phyloP scores from a whole-genome alignment of 345 rosid genomes.

The Populus simonii region DNA sequence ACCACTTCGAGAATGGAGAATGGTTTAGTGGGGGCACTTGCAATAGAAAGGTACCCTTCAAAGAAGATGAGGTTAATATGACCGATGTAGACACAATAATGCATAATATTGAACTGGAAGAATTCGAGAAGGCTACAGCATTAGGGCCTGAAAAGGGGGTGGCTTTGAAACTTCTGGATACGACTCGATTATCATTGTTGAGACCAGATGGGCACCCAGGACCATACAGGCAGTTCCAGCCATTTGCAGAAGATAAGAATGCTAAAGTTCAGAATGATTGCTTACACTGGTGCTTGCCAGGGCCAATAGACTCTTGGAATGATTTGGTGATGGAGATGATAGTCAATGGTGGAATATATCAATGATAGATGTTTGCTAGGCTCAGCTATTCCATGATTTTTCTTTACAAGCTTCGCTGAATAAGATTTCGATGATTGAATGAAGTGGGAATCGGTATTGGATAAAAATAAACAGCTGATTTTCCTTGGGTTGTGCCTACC shows the following conservation, averaged over 20 bases:
- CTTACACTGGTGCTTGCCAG: slow-evolving; percentile 46
- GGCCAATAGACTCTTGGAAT: slow-evolving; percentile 48
- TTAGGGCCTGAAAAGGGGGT: slow-evolving; percentile 13
- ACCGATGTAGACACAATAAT: slow-evolving; percentile 20
- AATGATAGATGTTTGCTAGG: background rate
- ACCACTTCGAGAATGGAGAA: slow-evolving; percentile 48
- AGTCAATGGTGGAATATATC: background rate
- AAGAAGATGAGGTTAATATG: slow-evolving; percentile 20
- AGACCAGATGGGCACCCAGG: slow-evolving; percentile 40
- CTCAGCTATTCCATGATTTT: background rate
- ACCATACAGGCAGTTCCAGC: slow-evolving; percentile 28
- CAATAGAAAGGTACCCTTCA: slow-evolving; percentile 34
- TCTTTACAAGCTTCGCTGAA: background rate
- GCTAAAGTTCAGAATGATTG: slow-evolving; percentile 32
- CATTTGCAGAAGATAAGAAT: slow-evolving; percentile 20
- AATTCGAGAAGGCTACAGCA: slow-evolving; percentile 28
- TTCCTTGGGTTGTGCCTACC: background rate
- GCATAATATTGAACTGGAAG: slow-evolving; percentile 37
- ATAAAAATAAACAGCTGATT: background rate
- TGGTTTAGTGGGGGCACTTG: slow-evolving; percentile 52
- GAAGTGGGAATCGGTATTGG: background rate
- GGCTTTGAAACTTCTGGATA: slow-evolving; percentile 34
- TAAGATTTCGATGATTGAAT: background rate
- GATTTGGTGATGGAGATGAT: slow-evolving; percentile 35
- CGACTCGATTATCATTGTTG: slow-evolving; percentile 22